Conservation (phyloP, 2,329 filamentous ascomycete species). For the Pseudocercospora pini-densiflorae region DNA sequence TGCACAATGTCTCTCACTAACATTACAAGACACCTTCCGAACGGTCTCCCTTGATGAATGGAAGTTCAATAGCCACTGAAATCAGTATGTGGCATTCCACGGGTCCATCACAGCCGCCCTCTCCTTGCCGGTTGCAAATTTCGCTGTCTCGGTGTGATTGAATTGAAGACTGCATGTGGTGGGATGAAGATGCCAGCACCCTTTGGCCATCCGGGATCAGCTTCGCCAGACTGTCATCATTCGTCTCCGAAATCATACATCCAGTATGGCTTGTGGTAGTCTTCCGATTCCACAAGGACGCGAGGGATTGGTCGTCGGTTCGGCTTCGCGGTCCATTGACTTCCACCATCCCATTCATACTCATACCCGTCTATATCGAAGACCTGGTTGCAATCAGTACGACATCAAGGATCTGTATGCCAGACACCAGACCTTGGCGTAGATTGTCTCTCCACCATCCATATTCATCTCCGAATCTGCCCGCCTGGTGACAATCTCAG, state of each 20-base stretch:
- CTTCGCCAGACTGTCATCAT: not conserved
- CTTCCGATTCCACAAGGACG: not conserved
- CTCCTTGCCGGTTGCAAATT: too few species aligned
- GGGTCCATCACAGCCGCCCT: too few species aligned
- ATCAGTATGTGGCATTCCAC: too few species aligned
- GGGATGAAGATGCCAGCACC: too few species aligned
- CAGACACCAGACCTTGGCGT: not conserved
- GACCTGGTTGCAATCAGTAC: not conserved
- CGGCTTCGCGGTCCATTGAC: not conserved
- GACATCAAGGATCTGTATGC: not conserved
- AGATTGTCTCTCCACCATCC: slow-evolving; percentile 10
- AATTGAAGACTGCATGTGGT: too few species aligned
- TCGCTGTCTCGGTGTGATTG: too few species aligned
- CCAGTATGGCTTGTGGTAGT: not conserved
- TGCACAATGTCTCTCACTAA: too few species aligned
- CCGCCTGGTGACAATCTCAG: slow-evolving; percentile 1
- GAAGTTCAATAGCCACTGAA: too few species aligned
- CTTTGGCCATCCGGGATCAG: not conserved
- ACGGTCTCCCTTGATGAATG: too few species aligned
- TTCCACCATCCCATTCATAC: slow-evolving; percentile 6
- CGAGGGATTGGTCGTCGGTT: not conserved
- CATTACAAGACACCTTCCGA: not conserved
- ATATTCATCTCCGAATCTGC: not conserved
- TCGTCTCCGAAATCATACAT: not conserved
- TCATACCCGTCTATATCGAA: slow-evolving; percentile 12